Evolutionary conservation across 352 stramenopile genomes (phyloP).

Genomic region (Aphanomyces euteiches): DNA sequence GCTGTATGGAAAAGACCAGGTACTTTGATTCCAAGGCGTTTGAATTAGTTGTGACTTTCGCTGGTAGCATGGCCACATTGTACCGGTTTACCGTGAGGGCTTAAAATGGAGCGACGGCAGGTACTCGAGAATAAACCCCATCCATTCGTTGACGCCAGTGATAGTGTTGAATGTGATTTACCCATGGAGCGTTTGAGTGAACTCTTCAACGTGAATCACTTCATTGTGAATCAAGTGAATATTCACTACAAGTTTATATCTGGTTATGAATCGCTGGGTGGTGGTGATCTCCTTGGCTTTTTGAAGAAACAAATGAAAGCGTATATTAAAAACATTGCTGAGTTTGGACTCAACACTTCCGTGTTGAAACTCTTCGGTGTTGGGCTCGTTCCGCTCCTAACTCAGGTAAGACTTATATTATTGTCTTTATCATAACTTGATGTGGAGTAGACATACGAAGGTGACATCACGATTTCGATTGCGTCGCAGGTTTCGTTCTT

Average conservation of each 20-base stretch:
- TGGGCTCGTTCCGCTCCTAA: slow-evolving; percentile 73
- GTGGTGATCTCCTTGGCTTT: slow-evolving; percentile 90
- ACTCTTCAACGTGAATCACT: slow-evolving; percentile 99
- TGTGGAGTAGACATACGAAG: slow-evolving; percentile 94
- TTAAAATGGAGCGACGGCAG: slow-evolving; percentile 93
- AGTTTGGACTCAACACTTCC: slow-evolving; percentile 80
- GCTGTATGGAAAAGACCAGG: slow-evolving; percentile 92
- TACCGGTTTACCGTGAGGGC: slow-evolving; percentile 75
- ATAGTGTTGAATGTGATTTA: slow-evolving; percentile 90
- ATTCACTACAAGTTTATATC: slow-evolving; percentile 85
- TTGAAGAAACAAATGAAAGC: slow-evolving; percentile 93
- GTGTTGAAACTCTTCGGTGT: slow-evolving; percentile 83
- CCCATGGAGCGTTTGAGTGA: slow-evolving; percentile 94
- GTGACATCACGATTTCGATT: slow-evolving; percentile 97
- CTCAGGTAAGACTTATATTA: slow-evolving; percentile 39
- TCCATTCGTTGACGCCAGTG: too few species aligned
- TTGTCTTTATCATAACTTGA: slow-evolving; percentile 8
- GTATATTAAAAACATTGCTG: slow-evolving; percentile 85
- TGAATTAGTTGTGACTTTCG: background rate
- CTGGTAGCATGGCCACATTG: slow-evolving; percentile 56
- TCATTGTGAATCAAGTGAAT: slow-evolving; percentile 96
- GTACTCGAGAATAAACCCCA: background rate
- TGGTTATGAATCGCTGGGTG: slow-evolving; percentile 62
- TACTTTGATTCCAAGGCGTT: background rate
- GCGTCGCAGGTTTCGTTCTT: slow-evolving; percentile 84